Evolutionary conservation across 2,329 filamentous ascomycete species (phyloP), one percentile per base, ranked within the genome.

Genomic region (Diplodia sapinea): DNA sequence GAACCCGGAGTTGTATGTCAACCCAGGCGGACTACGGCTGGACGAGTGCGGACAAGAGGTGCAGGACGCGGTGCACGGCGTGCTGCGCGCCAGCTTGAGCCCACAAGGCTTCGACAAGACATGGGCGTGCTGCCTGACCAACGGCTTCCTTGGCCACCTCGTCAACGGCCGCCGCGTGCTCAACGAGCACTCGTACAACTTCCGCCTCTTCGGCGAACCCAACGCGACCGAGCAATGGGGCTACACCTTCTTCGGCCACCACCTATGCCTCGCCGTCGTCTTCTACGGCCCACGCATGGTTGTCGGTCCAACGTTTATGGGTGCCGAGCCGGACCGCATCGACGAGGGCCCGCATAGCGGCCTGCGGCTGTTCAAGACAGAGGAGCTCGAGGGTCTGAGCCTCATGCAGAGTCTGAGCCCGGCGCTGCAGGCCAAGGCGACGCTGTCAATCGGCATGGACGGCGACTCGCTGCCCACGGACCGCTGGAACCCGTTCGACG

Each of bases 401-500:
- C 82, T 93, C 1, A 93, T 93, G 90, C 89, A 91, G 74, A 84
- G 82, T 31, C 80, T 92, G 0, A 72, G 79, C 0, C 68, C 77
- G 0, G 81, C 81, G 1, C 71, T 83, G 20, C 85, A 88, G 72
- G 50, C 74, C 0, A 73, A 76, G 1, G 88, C 88, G 0, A 87
- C 87, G 68, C 80, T 86, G 0, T 79, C 80, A 61, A 78, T 77
- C 29, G 81, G 81, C 3, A 68, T 68, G 67, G 61, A 52, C 9
- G 51, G 47, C 15, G 23, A 59, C 2, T 74, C 82, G 65, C 70
- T 84, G 38, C 74, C 78, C 15, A 75, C 75, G 13, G 89, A 88
- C 11, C 84, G 91, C 8, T 94, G 91, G 91, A 94, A 94, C 75
- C 89, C 89, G 71, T 90, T 93, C 73, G 91, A 94, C 75, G 90